Percentiles rank a stretch among this genome's conserved stretches.
These are phyloP conservation scores for Meyerozyma carpophila DNA, from an alignment of 1,139 yeast species.

Conservation along the genomic window DNA sequence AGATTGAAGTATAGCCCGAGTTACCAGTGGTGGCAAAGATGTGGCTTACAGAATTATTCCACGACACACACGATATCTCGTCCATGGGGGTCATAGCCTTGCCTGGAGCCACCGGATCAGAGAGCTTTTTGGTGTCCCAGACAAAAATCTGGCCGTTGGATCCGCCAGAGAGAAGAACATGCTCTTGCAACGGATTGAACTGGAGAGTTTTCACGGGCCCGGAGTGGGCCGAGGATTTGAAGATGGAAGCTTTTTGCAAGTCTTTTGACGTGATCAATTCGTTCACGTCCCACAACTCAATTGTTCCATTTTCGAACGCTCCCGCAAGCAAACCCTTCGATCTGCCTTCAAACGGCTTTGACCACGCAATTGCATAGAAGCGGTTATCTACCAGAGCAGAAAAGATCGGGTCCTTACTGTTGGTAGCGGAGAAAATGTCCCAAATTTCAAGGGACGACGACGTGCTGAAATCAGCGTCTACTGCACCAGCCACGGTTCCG, in stretches of 20 bases:
- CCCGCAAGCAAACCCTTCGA: constrained; percentile 70
- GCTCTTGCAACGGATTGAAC: constrained; percentile 71
- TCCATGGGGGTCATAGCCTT: constrained; percentile 77
- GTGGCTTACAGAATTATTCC: constrained; percentile 84
- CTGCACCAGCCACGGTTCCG: constrained; percentile 93
- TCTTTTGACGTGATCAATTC: constrained; percentile 34
- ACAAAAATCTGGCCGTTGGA: constrained; percentile 78
- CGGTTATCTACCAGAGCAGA: constrained; percentile 50
- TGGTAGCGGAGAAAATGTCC: constrained; percentile 53
- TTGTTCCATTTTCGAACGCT: constrained; percentile 77
- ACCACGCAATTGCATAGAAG: constrained; percentile 86
- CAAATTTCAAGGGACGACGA: constrained; percentile 73
- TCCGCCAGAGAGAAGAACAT: constrained; percentile 83
- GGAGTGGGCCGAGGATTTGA: constrained; percentile 53
- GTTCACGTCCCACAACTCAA: constrained; percentile 72
- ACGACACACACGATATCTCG: constrained; percentile 75
- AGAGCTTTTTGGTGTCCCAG: constrained; percentile 74
- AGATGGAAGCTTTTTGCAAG: constrained; percentile 39
- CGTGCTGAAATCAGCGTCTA: constrained; percentile 81
- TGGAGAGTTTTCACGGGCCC: constrained; percentile 70
- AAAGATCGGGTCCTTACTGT: constrained; percentile 43
- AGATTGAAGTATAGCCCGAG: constrained; percentile 81
- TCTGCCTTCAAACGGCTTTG: constrained; percentile 53
- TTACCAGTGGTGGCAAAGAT: constrained; percentile 88
- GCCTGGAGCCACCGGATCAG: constrained; percentile 69